These are phyloP conservation scores for Calendula officinalis DNA, from an alignment of 129 eudicot species.

Conservation along the genomic window DNA sequence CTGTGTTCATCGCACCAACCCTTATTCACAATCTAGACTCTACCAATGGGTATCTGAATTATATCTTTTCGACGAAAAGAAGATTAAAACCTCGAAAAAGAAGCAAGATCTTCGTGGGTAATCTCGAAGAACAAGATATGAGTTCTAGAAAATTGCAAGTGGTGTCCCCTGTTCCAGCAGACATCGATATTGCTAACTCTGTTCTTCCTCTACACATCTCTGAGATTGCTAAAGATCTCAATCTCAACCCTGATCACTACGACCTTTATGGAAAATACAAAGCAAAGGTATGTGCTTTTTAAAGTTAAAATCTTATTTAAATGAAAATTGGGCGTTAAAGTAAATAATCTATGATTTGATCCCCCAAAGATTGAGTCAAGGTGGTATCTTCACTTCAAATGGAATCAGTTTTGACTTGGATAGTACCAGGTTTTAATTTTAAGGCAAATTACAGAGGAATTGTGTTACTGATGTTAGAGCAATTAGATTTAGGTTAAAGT, in stretches of 20 bases:
- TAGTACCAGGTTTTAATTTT: too few relatives aligned
- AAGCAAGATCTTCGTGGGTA: background rate
- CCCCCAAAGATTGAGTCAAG: too few relatives aligned
- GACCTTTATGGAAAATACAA: conserved; percentile 98
- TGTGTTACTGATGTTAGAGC: too few relatives aligned
- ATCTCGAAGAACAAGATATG: conserved; percentile 28
- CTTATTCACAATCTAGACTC: background rate
- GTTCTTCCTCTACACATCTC: conserved; percentile 83
- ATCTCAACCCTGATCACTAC: conserved; percentile 68
- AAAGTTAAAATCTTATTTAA: too few relatives aligned
- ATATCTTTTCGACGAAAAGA: background rate
- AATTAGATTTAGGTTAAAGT: too few relatives aligned
- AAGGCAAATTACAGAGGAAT: too few relatives aligned
- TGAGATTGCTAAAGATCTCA: conserved; percentile 53
- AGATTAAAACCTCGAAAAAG: conserved; percentile 5
- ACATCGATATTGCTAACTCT: conserved; percentile 68
- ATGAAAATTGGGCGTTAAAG: too few relatives aligned
- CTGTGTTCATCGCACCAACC: conserved; percentile 14
- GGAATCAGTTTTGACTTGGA: too few relatives aligned
- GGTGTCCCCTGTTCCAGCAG: conserved; percentile 71
- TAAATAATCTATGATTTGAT: too few relatives aligned
- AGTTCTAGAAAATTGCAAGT: conserved; percentile 69
- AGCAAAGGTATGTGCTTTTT: conserved; percentile 64
- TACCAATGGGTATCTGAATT: background rate
- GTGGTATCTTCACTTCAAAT: too few relatives aligned